Percentiles rank a stretch among this genome's conserved stretches.
Conservation (phyloP, 2,329 filamentous ascomycete species). For the Lizonia empirigonia region DNA sequence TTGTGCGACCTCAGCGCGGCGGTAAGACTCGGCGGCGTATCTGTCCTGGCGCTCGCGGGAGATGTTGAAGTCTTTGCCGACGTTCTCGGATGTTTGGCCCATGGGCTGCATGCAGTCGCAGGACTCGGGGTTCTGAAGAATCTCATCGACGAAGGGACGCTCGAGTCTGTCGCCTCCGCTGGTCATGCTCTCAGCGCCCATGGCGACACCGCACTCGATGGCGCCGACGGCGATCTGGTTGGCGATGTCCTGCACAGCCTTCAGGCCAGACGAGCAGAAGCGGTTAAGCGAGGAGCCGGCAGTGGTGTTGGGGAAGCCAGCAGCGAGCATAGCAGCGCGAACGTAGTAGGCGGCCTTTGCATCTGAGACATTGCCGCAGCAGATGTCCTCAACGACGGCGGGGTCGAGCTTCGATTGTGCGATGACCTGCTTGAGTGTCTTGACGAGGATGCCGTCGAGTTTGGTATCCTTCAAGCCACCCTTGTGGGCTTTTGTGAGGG, state of each 20-base stretch:
- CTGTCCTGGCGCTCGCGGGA: constrained; percentile 79
- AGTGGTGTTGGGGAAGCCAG: constrained; percentile 91
- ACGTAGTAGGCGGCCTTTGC: constrained; percentile 87
- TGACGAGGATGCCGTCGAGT: constrained; percentile 84
- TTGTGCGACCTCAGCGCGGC: constrained; percentile 85
- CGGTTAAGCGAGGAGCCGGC: constrained; percentile 84
- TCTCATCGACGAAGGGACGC: constrained; percentile 75
- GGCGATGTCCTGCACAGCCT: constrained; percentile 93
- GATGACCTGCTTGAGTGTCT: constrained; percentile 71
- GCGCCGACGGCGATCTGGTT: constrained; percentile 79
- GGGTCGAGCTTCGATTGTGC: constrained; percentile 79
- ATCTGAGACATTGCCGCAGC: constrained; percentile 89
- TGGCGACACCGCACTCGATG: constrained; percentile 85
- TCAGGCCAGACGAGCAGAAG: constrained; percentile 96
- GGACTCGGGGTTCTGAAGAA: constrained; percentile 76
- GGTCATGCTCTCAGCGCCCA: constrained; percentile 91
- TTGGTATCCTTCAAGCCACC: constrained; percentile 94
- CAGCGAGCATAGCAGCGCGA: constrained; percentile 85
- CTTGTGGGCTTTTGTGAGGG: constrained; percentile 85
- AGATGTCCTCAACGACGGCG: constrained; percentile 83
- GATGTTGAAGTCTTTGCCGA: constrained; percentile 88
- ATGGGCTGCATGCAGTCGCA: constrained; percentile 90
- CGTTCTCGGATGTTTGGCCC: constrained; percentile 98
- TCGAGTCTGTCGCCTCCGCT: constrained; percentile 71
- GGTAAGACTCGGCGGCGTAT: constrained; percentile 86